phyloP scores from a whole-genome alignment of 306 rosid genomes.

The Astragalus membranaceus region DNA sequence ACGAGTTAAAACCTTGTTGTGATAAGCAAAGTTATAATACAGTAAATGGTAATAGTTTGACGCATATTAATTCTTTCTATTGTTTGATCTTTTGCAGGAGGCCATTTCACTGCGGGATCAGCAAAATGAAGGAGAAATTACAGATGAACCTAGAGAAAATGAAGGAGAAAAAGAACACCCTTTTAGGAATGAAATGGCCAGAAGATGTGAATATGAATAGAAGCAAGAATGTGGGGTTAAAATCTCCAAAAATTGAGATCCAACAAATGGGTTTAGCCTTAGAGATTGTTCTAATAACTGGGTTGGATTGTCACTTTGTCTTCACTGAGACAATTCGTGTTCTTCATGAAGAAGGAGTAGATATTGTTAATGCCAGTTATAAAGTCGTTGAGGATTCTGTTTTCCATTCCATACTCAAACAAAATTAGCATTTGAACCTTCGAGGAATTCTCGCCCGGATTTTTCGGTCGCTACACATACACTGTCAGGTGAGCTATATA shows the following conservation, averaged over 20 bases:
- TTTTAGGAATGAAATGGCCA: slow-evolving; percentile 29
- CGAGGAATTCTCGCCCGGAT: no score
- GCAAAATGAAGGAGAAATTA: slow-evolving; percentile 51
- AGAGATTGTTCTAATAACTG: slow-evolving; percentile 47
- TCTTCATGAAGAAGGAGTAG: slow-evolving; percentile 58
- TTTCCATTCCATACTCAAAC: slow-evolving; percentile 57
- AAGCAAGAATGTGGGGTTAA: not conserved
- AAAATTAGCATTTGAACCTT: no score
- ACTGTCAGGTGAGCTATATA: slow-evolving; percentile 36
- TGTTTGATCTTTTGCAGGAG: slow-evolving; percentile 29
- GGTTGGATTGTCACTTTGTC: slow-evolving; percentile 45
- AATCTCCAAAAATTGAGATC: slow-evolving; percentile 51
- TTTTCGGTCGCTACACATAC: no score
- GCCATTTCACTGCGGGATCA: slow-evolving; percentile 42
- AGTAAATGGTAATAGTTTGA: not conserved
- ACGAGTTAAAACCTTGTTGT: no score
- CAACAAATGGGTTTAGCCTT: slow-evolving; percentile 40
- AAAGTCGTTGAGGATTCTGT: slow-evolving; percentile 30
- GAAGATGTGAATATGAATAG: not conserved
- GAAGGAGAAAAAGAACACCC: slow-evolving; percentile 50
- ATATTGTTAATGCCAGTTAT: slow-evolving; percentile 53
- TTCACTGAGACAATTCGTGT: slow-evolving; percentile 44
- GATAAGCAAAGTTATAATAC: no score
- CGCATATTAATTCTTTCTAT: not conserved
- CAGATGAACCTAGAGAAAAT: slow-evolving; percentile 52